Conservation (phyloP, 1,284 basidiomycete genomes). For the Ganoderma boninense region DNA sequence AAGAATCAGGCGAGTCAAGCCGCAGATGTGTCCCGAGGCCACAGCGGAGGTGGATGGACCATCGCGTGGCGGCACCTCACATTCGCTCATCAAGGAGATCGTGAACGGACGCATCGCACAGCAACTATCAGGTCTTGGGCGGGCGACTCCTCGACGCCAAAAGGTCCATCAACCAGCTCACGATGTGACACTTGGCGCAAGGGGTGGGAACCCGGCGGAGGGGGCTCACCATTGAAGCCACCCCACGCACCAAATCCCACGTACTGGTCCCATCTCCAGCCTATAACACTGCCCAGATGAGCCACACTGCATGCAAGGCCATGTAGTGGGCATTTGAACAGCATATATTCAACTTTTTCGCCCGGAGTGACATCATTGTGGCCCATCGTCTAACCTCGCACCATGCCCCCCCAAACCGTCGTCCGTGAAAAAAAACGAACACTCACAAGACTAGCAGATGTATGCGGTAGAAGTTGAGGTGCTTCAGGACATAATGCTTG, state of each 20-base stretch:
- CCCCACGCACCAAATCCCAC: background rate
- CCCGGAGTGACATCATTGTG: background rate
- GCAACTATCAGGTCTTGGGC: background rate
- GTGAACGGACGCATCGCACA: background rate
- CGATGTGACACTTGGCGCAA: background rate
- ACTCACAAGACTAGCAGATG: conserved; percentile 65
- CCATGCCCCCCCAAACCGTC: background rate
- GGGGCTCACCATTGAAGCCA: background rate
- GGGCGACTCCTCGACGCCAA: background rate
- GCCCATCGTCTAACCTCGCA: background rate
- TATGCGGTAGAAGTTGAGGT: conserved; percentile 77
- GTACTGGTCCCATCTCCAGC: background rate
- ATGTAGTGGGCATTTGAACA: background rate
- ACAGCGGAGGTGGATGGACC: background rate
- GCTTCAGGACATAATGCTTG: conserved; percentile 42
- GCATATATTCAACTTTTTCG: background rate
- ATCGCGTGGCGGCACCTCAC: background rate
- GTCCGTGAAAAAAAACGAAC: conserved; percentile 5
- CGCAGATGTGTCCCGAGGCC: background rate
- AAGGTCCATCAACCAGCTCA: background rate
- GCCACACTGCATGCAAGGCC: background rate
- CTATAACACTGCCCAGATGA: background rate
- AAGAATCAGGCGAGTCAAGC: background rate
- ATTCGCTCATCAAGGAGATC: background rate
- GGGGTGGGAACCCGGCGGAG: background rate